phyloP scores from a whole-genome alignment of 306 rosid species.

The Mimosa bimucronata region DNA sequence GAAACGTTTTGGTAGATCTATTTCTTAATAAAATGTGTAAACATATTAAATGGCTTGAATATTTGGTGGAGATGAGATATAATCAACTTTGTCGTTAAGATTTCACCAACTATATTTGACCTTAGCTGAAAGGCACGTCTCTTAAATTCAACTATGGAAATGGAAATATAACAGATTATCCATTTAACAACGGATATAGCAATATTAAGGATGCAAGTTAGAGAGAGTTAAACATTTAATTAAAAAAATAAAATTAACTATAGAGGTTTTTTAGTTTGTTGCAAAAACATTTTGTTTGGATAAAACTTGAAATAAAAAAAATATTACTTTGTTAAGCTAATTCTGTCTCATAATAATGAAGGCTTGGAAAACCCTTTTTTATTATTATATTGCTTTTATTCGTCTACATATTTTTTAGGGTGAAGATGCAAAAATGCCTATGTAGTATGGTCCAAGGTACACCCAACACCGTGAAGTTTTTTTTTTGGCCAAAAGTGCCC shows the following conservation, averaged over 20 bases:
- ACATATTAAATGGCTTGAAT: conserved; percentile 13
- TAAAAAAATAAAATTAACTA: neutral
- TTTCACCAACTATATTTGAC: conserved; percentile 32
- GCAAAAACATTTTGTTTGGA: neutral
- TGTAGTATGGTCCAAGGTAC: too few relatives aligned
- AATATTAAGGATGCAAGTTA: neutral
- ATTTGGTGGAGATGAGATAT: neutral
- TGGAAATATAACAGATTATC: neutral
- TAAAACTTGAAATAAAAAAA: neutral
- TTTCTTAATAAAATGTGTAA: neutral
- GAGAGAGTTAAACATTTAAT: neutral
- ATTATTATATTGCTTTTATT: neutral
- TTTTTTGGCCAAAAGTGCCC: too few relatives aligned
- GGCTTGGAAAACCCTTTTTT: neutral
- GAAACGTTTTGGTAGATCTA: neutral
- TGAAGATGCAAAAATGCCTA: too few relatives aligned
- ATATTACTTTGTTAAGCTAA: neutral
- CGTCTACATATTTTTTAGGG: neutral
- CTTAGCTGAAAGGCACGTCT: neutral
- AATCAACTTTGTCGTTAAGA: conserved; percentile 25
- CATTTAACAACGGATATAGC: neutral
- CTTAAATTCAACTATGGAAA: conserved; percentile 3
- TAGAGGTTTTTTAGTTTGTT: neutral
- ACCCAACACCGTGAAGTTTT: too few relatives aligned
- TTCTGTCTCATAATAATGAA: neutral